Evolutionary conservation across 225 moss, liverwort and hornwort genomes (phyloP), one percentile per base, ranked within the genome.

Genomic region (Sphagnum contortum): DNA sequence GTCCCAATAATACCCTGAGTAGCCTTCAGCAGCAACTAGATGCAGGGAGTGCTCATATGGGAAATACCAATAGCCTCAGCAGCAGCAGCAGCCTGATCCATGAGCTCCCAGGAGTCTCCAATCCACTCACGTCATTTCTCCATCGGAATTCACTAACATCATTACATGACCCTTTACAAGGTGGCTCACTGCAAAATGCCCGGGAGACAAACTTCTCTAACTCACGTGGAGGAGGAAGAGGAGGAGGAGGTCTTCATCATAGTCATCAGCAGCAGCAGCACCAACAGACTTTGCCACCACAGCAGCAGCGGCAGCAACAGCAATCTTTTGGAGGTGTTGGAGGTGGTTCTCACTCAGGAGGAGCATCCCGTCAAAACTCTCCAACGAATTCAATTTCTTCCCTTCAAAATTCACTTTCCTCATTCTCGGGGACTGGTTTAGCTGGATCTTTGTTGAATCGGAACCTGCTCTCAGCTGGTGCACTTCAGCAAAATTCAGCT

Each of bases 11-110:
- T 49, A 76, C 81, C n/a, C 75, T 94, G 14, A 81, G 88, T 68
- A 80, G 80, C 46, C 71, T 95, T 66, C 94, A 94, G 71, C 94
- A 91, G 79, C 94, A 94, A 76, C 78, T 94, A 48, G 91, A 85
- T 9, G 91, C 83, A 3, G 70, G 29, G 29, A 29, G 29, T 29
- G 29, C 29, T 29, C 29, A 29, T 29, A 29, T 29, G 29, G 29
- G 29, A 29, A 29, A 29, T 29, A 29, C 29, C 29, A 29, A 29
- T 29, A 29, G 29, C 29, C 29, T 29, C 29, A 29, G 29, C 29
- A 29, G 29, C 29, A 29, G 29, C 29, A 29, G 29, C 29, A 29
- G 29, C 29, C 29, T 29, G 29, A 29, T 29, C 29, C 29, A 29
- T 29, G 29, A 29, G 29, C 29, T 29, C 29, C 29, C 29, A 29